Percentiles rank a stretch among this genome's conserved stretches.
phyloP scores from a whole-genome alignment of 1,284 basidiomycete genomes.

The Cystobasidium sp. region DNA sequence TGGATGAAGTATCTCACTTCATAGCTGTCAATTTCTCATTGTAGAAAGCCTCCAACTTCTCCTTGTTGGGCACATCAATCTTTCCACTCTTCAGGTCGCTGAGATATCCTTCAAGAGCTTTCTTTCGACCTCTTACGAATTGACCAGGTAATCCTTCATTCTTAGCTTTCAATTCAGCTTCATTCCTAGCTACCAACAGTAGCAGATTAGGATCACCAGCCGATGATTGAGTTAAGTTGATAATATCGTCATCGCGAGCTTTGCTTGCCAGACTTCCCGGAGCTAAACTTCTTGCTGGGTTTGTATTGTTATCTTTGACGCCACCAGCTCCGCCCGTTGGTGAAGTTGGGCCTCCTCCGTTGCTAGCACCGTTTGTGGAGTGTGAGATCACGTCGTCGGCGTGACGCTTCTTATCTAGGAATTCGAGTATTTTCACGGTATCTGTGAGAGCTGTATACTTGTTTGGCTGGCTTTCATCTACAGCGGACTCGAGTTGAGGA shows the following conservation, averaged over 20 bases:
- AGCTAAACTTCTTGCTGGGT: slow-evolving; percentile 46
- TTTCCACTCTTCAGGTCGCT: slow-evolving; percentile 44
- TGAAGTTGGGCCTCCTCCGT: background rate
- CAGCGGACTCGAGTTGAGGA: slow-evolving; percentile 49
- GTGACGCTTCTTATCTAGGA: slow-evolving; percentile 47
- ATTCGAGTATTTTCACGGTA: slow-evolving; percentile 45
- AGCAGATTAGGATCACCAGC: slow-evolving; percentile 50
- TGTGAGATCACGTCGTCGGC: slow-evolving; percentile 7
- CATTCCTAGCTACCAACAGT: slow-evolving; percentile 45
- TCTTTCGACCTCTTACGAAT: slow-evolving; percentile 51
- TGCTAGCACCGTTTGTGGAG: background rate
- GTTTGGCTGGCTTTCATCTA: slow-evolving; percentile 48
- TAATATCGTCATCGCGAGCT: slow-evolving; percentile 43
- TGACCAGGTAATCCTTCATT: slow-evolving; percentile 44
- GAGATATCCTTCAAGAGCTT: slow-evolving; percentile 49
- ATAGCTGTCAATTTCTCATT: slow-evolving; percentile 47
- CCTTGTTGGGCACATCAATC: slow-evolving; percentile 15
- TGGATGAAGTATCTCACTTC: slow-evolving; percentile 4
- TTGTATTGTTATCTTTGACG: slow-evolving; percentile 37
- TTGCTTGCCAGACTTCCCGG: slow-evolving; percentile 49
- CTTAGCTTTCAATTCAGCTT: slow-evolving; percentile 48
- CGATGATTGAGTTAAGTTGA: slow-evolving; percentile 47
- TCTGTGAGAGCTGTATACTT: slow-evolving; percentile 49
- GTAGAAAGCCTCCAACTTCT: slow-evolving; percentile 47
- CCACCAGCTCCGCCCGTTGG: background rate